A percentile compares a stretch with the other conserved stretches of the same genome.
Conservation (phyloP, 2,329 filamentous ascomycete species). For the Emydomyces testavorans region DNA sequence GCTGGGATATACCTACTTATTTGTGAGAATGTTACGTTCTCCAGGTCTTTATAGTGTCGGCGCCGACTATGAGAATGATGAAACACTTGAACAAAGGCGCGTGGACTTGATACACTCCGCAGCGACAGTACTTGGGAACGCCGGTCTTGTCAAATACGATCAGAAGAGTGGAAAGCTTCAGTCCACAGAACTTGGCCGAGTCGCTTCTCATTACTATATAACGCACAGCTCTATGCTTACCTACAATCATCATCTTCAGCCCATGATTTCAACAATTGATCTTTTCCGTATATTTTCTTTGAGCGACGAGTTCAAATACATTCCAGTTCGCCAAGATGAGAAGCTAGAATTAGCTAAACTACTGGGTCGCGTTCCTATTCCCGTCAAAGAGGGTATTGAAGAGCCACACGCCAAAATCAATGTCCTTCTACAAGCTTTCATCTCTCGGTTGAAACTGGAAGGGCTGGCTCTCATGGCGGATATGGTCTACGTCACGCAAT, state of each 20-base stretch:
- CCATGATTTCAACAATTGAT: slow-evolving; percentile 84
- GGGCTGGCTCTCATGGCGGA: slow-evolving; percentile 95
- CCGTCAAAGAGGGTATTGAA: slow-evolving; percentile 94
- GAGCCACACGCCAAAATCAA: slow-evolving; percentile 98
- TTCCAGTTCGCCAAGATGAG: slow-evolving; percentile 92
- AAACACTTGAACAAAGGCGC: slow-evolving; percentile 83
- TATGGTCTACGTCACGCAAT: slow-evolving; percentile 97
- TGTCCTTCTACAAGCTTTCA: slow-evolving; percentile 89
- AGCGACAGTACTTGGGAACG: slow-evolving; percentile 72
- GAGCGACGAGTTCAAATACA: slow-evolving; percentile 98
- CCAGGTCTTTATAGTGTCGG: slow-evolving; percentile 93
- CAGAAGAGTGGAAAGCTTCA: slow-evolving; percentile 82
- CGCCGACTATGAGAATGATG: slow-evolving; percentile 87
- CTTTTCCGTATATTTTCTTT: slow-evolving; percentile 92
- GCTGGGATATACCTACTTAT: slow-evolving; percentile 96
- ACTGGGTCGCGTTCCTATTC: slow-evolving; percentile 78
- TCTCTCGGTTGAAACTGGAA: slow-evolving; percentile 85
- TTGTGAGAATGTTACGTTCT: slow-evolving; percentile 92
- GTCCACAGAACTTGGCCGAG: slow-evolving; percentile 84
- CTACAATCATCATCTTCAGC: slow-evolving; percentile 91
- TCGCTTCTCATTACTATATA: slow-evolving; percentile 98
- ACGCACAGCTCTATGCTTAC: slow-evolving; percentile 92
- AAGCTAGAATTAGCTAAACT: slow-evolving; percentile 92
- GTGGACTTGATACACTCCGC: slow-evolving; percentile 97
- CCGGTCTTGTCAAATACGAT: slow-evolving; percentile 86